phyloP scores from a whole-genome alignment of 345 rosid species.

The Zanthoxylum bungeanum region DNA sequence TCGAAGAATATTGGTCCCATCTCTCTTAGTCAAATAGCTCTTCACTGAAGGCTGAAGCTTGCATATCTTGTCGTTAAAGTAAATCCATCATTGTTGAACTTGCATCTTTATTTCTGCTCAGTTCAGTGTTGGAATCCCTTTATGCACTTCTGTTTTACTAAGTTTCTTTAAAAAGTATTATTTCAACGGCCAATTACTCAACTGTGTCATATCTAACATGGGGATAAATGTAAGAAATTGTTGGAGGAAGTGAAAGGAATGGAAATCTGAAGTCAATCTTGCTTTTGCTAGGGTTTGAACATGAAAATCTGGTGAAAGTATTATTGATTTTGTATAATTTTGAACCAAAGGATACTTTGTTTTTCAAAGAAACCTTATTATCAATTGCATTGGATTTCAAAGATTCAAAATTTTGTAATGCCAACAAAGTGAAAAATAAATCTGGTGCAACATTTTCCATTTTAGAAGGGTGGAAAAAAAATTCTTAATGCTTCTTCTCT shows the following conservation, averaged over 20 bases:
- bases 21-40: neutral
- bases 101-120: neutral
- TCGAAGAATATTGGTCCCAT: neutral
- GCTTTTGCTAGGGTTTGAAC: neutral
- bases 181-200: neutral
- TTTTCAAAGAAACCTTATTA: neutral
- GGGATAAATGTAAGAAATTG: neutral
- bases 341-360: neutral
- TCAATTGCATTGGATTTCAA: neutral
- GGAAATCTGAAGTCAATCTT: neutral
- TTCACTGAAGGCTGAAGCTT: neutral
- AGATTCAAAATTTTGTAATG: neutral
- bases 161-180: neutral
- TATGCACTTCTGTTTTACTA: neutral
- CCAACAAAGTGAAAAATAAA: neutral
- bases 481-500: neutral
- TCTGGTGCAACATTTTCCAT: neutral
- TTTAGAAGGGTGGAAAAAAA: neutral
- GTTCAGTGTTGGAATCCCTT: neutral
- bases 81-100: neutral
- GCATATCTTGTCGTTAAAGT: neutral
- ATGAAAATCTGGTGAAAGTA: neutral
- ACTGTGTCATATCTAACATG: neutral
- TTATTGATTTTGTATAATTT: neutral
- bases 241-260: neutral